Evolutionary conservation across 2,329 filamentous ascomycete genomes (phyloP).

Genomic region (Cladophialophora bantiana): DNA sequence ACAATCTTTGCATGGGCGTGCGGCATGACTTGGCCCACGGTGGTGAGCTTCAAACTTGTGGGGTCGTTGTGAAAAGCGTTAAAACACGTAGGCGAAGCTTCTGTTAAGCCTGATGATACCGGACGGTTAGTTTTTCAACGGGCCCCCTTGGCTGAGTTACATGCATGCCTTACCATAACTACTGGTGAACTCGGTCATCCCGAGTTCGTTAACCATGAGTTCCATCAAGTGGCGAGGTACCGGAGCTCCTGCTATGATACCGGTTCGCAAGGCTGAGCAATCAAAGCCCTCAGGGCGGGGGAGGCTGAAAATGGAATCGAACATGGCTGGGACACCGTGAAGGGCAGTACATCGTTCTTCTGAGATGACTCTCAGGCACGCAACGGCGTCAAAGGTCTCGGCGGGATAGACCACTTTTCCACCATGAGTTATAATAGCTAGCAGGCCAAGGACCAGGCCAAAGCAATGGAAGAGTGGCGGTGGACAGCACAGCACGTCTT

Average conservation of each 20-base stretch:
- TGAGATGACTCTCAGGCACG: conserved; percentile 70
- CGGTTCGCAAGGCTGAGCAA: conserved; percentile 68
- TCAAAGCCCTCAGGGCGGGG: conserved; percentile 58
- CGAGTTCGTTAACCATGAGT: conserved; percentile 71
- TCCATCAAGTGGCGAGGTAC: conserved; percentile 79
- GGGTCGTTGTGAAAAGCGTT: conserved; percentile 78
- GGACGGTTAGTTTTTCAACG: not conserved
- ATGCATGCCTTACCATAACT: conserved; percentile 58
- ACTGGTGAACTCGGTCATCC: conserved; percentile 76
- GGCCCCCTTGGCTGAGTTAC: not conserved
- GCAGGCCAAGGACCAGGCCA: conserved; percentile 76
- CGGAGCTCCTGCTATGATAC: conserved; percentile 79
- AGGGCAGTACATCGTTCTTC: conserved; percentile 75
- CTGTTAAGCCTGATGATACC: conserved; percentile 67
- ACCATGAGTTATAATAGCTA: conserved; percentile 76
- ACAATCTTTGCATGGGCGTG: conserved; percentile 80
- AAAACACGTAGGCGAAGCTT: conserved; percentile 81
- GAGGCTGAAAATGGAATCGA: conserved; percentile 67
- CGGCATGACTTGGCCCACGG: conserved; percentile 78
- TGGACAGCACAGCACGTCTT: conserved; percentile 78
- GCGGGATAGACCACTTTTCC: conserved; percentile 77
- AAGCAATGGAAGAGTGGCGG: conserved; percentile 88
- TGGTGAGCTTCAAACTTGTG: conserved; percentile 70
- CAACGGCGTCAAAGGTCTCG: conserved; percentile 73
- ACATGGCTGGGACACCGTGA: conserved; percentile 85